phyloP scores from a whole-genome alignment of 352 stramenopile species.

The Globisporangium sylvaticum region DNA sequence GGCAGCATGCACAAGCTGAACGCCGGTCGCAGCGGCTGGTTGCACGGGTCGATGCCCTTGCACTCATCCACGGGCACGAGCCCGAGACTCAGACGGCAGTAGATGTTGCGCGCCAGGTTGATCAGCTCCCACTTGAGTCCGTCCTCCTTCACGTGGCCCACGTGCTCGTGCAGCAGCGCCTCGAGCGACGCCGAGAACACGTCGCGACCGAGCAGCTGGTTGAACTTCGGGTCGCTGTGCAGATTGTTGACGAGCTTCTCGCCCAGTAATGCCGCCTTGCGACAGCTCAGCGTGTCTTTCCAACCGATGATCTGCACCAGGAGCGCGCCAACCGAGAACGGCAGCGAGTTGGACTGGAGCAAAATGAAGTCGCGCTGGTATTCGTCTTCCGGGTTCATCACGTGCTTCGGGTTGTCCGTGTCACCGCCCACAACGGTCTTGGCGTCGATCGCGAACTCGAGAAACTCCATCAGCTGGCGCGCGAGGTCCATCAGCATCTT shows the following conservation, averaged over 20 bases:
- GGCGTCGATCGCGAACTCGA: conserved; percentile 64
- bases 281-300: conserved; percentile 72
- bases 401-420: conserved; percentile 73
- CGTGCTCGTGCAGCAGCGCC: conserved; percentile 49
- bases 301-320: conserved; percentile 61
- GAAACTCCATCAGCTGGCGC: conserved; percentile 64
- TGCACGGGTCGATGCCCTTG: conserved; percentile 78
- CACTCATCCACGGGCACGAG: conserved; percentile 71
- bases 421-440: conserved; percentile 71
- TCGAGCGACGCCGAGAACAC: conserved; percentile 59
- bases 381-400: conserved; percentile 56
- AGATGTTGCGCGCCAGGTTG: conserved; percentile 81
- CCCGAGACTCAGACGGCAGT: conserved; percentile 63
- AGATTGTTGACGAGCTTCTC: conserved; percentile 69
- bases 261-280: conserved; percentile 46
- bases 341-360: conserved; percentile 35
- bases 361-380: conserved; percentile 63
- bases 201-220: conserved; percentile 48
- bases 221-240: conserved; percentile 31
- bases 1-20: conserved; percentile 40
- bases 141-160: conserved; percentile 73
- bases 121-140: conserved; percentile 82
- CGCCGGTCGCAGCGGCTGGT: conserved; percentile 51
- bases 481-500: conserved; percentile 75
- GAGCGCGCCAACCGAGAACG: conserved; percentile 44